Conservation (phyloP, 2,329 filamentous ascomycete genomes). For the Berkeleyomyces rouxiae region DNA sequence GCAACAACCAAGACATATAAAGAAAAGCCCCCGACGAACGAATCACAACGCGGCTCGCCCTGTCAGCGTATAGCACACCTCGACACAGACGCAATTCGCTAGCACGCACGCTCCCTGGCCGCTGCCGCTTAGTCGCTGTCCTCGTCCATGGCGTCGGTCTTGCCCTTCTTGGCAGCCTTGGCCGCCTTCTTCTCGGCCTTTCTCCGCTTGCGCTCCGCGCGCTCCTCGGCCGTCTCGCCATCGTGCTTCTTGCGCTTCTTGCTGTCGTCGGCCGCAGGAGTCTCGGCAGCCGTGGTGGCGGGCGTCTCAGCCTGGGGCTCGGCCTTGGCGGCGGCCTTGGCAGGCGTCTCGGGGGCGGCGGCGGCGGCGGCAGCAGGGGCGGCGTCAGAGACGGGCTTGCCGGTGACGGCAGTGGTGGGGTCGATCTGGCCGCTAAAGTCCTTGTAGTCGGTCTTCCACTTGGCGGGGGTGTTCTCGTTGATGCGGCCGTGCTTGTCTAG, state of each 20-base stretch:
- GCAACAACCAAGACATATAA: not conserved
- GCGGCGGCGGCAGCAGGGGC: constrained; percentile 23
- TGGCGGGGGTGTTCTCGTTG: constrained; percentile 83
- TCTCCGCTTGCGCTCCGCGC: constrained; percentile 41
- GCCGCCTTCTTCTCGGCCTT: constrained; percentile 45
- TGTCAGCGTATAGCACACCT: not conserved
- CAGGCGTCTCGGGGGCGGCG: constrained; percentile 22
- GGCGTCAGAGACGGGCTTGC: constrained; percentile 28
- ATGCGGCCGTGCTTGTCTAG: constrained; percentile 91
- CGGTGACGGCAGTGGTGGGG: constrained; percentile 29
- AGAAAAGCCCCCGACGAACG: not conserved
- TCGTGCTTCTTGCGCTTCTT: constrained; percentile 71
- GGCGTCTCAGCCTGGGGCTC: constrained; percentile 25
- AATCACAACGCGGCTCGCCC: not conserved
- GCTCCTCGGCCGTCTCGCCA: constrained; percentile 55
- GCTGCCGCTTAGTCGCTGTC: constrained; percentile 30
- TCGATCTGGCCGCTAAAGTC: constrained; percentile 49
- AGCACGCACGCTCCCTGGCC: not conserved
- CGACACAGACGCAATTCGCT: not conserved
- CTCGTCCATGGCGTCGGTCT: constrained; percentile 31
- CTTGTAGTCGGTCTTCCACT: constrained; percentile 87
- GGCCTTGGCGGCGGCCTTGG: constrained; percentile 18
- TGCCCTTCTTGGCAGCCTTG: constrained; percentile 38
- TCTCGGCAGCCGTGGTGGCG: constrained; percentile 22
- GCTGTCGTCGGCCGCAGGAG: constrained; percentile 36